These are phyloP conservation scores for Hyparrhenia diplandra DNA, from an alignment of 176 grass and related monocot genomes.

Conservation along the genomic window DNA sequence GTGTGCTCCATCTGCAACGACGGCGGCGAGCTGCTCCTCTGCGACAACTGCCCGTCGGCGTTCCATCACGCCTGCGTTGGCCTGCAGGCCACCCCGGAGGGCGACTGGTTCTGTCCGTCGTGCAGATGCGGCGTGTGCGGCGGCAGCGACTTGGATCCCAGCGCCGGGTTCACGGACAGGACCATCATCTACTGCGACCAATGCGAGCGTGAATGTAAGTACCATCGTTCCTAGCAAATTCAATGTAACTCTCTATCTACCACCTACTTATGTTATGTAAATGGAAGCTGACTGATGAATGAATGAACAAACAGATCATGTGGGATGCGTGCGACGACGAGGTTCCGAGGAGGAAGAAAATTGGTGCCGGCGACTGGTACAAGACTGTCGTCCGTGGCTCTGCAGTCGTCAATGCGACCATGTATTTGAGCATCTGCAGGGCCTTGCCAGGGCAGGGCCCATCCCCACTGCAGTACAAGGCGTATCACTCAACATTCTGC, in stretches of 20 bases:
- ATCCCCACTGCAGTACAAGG: constrained; percentile 16
- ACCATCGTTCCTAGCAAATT: too few relatives aligned
- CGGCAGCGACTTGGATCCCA: constrained; percentile 26
- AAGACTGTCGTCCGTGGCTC: constrained; percentile 25
- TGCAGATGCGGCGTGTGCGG: constrained; percentile 52
- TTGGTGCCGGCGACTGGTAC: background rate
- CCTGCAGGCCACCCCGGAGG: constrained; percentile 24
- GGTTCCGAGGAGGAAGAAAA: background rate
- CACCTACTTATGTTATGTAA: too few relatives aligned
- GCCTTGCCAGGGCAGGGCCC: background rate
- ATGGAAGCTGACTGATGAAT: background rate
- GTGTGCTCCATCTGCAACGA: constrained; percentile 58
- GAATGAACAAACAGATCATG: constrained; percentile 34
- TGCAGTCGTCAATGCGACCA: constrained; percentile 33
- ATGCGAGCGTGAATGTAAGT: constrained; percentile 56
- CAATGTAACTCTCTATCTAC: too few relatives aligned
- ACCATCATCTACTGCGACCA: constrained; percentile 55
- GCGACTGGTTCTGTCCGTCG: constrained; percentile 56
- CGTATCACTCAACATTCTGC: constrained; percentile 31
- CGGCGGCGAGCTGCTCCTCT: constrained; percentile 47
- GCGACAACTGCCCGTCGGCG: constrained; percentile 49
- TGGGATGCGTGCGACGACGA: constrained; percentile 36
- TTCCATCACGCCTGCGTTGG: constrained; percentile 64
- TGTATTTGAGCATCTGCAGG: constrained; percentile 39
- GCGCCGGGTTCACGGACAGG: background rate